Evolutionary conservation across 306 rosid genomes (phyloP), one percentile per base, ranked within the genome.

Genomic region (Coriaria nepalensis): DNA sequence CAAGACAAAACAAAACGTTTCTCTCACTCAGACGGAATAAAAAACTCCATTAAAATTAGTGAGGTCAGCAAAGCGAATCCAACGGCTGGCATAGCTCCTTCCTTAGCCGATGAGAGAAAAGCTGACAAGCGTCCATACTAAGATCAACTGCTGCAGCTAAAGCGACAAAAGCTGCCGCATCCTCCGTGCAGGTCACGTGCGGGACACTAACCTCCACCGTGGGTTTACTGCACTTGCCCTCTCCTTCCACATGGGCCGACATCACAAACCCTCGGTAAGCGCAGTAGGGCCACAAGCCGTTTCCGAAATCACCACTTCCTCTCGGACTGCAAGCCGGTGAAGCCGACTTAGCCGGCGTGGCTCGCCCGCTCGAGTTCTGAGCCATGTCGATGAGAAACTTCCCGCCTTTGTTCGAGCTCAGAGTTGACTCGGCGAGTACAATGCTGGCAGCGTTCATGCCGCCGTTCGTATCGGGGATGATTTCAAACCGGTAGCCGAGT

Each of bases 241-340:
- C 49, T 12, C 49, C 49, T 45, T 45, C 49, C 49, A 45, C 49
- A 29, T 5, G 12, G 6, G 49, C 49, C 32, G 49, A 45, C 49
- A 45, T 45, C 20, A 45, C 49, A 14, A 45, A 45, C 49, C 49
- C 49, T 45, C 80, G 78, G 76, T 78, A 75, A 76, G 70, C 12
- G 43, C 93, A 73, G 52, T 75, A 78, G 0, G 87, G 93, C 93
- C 93, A 82, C 14, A 82, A 62, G 2, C 87, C 93, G 13, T 62
- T 70, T 0, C 87, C 93, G 14, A 73, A 75, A 37, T 82, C 93
- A 0, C 93, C 93, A 9, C 87, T 82, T 7, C 83, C 35, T 36
- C 76, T 63, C 6, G 93, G 93, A 33, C 93, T 82, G 45, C 80
- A 70, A 8, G 11, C 87, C 34, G 93, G 93, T 0, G 93, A 78